Evolutionary conservation across 805 yeast genomes (phyloP).

Genomic region (Kuraishia piskuri): DNA sequence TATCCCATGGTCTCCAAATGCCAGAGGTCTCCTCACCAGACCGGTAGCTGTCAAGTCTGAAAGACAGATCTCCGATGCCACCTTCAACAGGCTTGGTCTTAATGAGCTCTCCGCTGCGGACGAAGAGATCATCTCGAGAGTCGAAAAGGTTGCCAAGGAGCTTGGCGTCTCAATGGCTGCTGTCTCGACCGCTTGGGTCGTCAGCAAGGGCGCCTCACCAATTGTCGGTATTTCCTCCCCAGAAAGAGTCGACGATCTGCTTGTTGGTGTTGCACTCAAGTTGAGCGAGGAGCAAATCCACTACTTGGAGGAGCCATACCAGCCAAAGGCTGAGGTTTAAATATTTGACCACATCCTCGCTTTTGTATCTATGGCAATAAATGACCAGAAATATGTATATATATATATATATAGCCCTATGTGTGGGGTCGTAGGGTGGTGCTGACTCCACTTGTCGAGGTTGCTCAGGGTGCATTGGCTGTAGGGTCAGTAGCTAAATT

Average conservation of each 20-base stretch:
- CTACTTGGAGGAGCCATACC: conserved; percentile 29
- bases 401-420: too few relatives aligned
- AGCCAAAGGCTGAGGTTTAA: conserved; percentile 9
- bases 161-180: conserved; percentile 43
- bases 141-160: conserved; percentile 46
- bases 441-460: too few relatives aligned
- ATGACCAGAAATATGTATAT: too few relatives aligned
- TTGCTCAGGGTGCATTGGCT: neutral
- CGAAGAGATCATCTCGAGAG: conserved; percentile 33
- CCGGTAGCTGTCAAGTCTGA: conserved; percentile 2
- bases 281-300: conserved; percentile 27
- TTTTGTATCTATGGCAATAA: neutral
- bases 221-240: conserved; percentile 45
- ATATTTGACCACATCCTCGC: neutral
- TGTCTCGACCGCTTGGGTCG: conserved; percentile 45
- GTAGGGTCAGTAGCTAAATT: neutral
- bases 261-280: conserved; percentile 30
- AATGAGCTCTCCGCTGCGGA: conserved; percentile 18
- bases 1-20: conserved; percentile 56
- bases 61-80: conserved; percentile 9
- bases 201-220: conserved; percentile 42
- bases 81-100: conserved; percentile 11
- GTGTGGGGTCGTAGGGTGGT: too few relatives aligned
- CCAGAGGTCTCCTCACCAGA: conserved; percentile 30
- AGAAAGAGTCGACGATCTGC: conserved; percentile 43